Percentiles rank a stretch among this genome's conserved stretches.
Evolutionary conservation across 2,329 filamentous ascomycete species (phyloP).

Genomic region (Colletotrichum aenigma): DNA sequence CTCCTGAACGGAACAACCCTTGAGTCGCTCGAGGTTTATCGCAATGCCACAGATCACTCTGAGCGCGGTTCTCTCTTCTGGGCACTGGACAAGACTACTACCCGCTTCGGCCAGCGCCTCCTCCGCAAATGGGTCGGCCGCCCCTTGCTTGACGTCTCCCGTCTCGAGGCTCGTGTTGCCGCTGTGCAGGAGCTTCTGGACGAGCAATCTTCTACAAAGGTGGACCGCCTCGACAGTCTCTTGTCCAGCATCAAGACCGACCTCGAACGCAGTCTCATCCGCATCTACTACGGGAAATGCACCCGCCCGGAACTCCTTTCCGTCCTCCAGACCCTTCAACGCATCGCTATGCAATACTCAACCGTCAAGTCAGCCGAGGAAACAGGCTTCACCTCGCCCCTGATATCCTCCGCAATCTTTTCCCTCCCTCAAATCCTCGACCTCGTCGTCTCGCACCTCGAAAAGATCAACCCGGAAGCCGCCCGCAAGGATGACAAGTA

Average conservation of each 20-base stretch:
- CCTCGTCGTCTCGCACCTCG: slow-evolving; percentile 75
- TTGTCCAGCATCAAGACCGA: slow-evolving; percentile 77
- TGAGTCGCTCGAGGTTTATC: slow-evolving; percentile 92
- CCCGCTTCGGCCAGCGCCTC: slow-evolving; percentile 85
- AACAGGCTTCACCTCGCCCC: slow-evolving; percentile 72
- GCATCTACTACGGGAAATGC: slow-evolving; percentile 98
- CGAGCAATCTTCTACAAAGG: slow-evolving; percentile 65
- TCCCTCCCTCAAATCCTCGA: slow-evolving; percentile 78
- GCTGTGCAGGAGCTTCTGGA: slow-evolving; percentile 87
- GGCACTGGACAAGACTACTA: slow-evolving; percentile 91
- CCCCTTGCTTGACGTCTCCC: slow-evolving; percentile 77
- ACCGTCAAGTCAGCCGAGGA: slow-evolving; percentile 68
- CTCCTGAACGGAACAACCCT: slow-evolving; percentile 93
- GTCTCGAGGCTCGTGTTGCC: slow-evolving; percentile 77
- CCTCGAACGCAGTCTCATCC: slow-evolving; percentile 89
- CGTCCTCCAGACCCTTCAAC: slow-evolving; percentile 84
- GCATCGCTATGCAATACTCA: slow-evolving; percentile 77
- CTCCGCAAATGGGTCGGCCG: slow-evolving; percentile 95
- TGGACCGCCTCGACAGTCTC: slow-evolving; percentile 76
- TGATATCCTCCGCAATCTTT: slow-evolving; percentile 74
- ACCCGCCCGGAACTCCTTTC: slow-evolving; percentile 85
- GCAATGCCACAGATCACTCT: slow-evolving; percentile 87
- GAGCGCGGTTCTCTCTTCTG: slow-evolving; percentile 92
- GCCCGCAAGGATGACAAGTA: slow-evolving; percentile 92
- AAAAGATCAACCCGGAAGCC: slow-evolving; percentile 83